Evolutionary conservation across 768 basidiomycete genomes (phyloP), one percentile per base, ranked within the genome.

Genomic region (Trametes gibbosa): DNA sequence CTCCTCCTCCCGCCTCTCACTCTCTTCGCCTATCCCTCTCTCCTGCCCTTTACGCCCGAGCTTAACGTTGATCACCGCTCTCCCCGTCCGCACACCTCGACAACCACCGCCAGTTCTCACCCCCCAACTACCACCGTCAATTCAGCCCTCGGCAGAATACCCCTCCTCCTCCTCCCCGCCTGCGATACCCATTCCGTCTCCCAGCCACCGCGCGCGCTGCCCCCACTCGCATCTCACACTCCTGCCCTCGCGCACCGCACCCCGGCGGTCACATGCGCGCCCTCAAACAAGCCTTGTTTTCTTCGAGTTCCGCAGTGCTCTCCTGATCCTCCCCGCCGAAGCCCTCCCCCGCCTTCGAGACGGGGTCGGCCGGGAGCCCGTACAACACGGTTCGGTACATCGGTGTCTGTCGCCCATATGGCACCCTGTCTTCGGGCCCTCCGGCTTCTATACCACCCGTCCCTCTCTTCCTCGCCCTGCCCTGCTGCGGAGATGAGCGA

Each of bases 351-450:
- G 55, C 29, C 64, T 63, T 60, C 59, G 34, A 49, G 61, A 53
- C 61, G 64, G 64, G 61, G 52, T 45, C 34, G 53, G 45, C 56
- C 62, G 62, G 65, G 54, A 17, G 46, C 47, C 65, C 59, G 57
- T 43, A 24, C 58, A 50, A 46, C 50, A 46, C 39, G n/a, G 34
- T 56, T 32, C 47, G 45, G 48, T 37, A 29, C 58, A 61, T 64
- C 65, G 65, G 65, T 66, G 42, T 64, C 65, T 66, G 29, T 64
- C 53, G 62, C 13, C 62, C 65, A 63, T 59, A 64, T 64, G 65
- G 61, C 61, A 21, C 61, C 29, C 50, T 55, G 45, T 53, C 62
- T 64, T 63, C 65, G 59, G 65, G 23, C 58, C 64, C 42, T 48
- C 61, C 63, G 63, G 65, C 50, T 59, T 62, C 60, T 66, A 57